Evolutionary conservation across 768 basidiomycete species (phyloP).

Genomic region (Boletus edulis): DNA sequence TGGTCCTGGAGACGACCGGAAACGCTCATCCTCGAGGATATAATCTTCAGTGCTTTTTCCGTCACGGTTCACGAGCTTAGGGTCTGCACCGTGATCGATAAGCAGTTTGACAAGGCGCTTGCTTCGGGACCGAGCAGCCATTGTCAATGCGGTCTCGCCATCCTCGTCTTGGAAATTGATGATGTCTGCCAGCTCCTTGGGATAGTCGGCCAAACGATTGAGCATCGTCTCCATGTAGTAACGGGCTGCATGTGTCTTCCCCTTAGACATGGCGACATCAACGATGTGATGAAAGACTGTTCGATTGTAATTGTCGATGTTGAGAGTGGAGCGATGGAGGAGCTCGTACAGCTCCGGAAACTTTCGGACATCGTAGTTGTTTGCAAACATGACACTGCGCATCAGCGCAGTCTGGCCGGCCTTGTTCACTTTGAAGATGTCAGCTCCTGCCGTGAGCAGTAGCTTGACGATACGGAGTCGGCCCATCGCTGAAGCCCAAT

Average conservation of each 20-base stretch:
- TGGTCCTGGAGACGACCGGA: constrained; percentile 86
- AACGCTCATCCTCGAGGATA: constrained; percentile 97
- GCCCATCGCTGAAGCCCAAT: constrained; percentile 99
- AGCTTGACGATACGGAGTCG: constrained; percentile 94
- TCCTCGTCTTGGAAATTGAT: constrained; percentile 99
- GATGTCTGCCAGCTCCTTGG: constrained; percentile 93
- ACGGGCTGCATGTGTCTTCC: constrained; percentile 94
- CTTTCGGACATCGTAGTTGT: constrained; percentile 99
- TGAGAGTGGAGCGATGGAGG: constrained; percentile 95
- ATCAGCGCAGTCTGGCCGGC: constrained; percentile 96
- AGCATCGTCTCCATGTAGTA: constrained; percentile 99
- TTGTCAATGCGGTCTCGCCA: constrained; percentile 94
- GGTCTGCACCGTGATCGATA: constrained; percentile 95
- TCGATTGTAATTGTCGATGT: constrained; percentile 96
- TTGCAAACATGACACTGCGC: constrained; percentile 99
- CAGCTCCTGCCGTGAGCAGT: constrained; percentile 88
- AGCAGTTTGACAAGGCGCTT: constrained; percentile 94
- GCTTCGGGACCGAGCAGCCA: constrained; percentile 93
- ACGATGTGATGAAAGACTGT: constrained; percentile 98
- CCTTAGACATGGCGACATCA: constrained; percentile 95
- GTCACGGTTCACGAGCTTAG: constrained; percentile 91
- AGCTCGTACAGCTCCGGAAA: constrained; percentile 98
- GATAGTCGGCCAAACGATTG: constrained; percentile 83
- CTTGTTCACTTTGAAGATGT: constrained; percentile 96
- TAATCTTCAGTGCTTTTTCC: constrained; percentile 98